These are phyloP conservation scores for Trypethelium eluteriae DNA, from an alignment of 495 filamentous ascomycete species.

Conservation along the genomic window DNA sequence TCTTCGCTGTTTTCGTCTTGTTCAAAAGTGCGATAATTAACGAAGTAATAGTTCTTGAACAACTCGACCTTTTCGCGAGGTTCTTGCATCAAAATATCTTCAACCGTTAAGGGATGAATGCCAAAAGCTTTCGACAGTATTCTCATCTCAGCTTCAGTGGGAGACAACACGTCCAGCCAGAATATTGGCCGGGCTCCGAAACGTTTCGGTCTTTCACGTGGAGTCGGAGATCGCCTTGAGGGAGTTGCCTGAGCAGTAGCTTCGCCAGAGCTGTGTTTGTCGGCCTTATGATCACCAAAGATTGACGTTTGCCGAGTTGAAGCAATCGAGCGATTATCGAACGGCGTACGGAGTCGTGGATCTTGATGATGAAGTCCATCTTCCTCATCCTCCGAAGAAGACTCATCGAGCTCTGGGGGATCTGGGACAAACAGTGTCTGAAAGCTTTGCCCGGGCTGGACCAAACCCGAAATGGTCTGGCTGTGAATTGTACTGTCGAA, in stretches of 20 bases:
- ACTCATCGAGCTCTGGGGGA: slow-evolving; percentile 54
- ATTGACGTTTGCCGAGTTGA: slow-evolving; percentile 15
- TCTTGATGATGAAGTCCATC: slow-evolving; percentile 18
- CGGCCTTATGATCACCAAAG: slow-evolving; percentile 11
- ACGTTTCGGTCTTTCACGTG: slow-evolving; percentile 41
- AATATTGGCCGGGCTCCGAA: slow-evolving; percentile 88
- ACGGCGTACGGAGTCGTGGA: background rate
- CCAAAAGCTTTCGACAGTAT: slow-evolving; percentile 85
- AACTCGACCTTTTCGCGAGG: slow-evolving; percentile 96
- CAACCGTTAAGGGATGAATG: slow-evolving; percentile 87
- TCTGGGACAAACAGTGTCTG: slow-evolving; percentile 76
- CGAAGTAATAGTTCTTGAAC: slow-evolving; percentile 94
- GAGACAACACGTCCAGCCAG: slow-evolving; percentile 88
- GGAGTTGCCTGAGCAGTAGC: slow-evolving; percentile 20
- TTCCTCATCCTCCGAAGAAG: slow-evolving; percentile 33
- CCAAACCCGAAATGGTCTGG: slow-evolving; percentile 84
- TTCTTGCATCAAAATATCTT: slow-evolving; percentile 97
- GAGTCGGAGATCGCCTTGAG: slow-evolving; percentile 13
- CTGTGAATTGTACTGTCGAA: slow-evolving; percentile 90
- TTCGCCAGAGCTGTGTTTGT: slow-evolving; percentile 21
- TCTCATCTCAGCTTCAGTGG: slow-evolving; percentile 88
- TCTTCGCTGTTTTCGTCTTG: slow-evolving; percentile 81
- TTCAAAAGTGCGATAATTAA: slow-evolving; percentile 95
- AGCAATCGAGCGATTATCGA: slow-evolving; percentile 9
- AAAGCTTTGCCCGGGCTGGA: slow-evolving; percentile 77